phyloP scores from a whole-genome alignment of 352 stramenopile genomes.

The Thalassiosira hispida region DNA sequence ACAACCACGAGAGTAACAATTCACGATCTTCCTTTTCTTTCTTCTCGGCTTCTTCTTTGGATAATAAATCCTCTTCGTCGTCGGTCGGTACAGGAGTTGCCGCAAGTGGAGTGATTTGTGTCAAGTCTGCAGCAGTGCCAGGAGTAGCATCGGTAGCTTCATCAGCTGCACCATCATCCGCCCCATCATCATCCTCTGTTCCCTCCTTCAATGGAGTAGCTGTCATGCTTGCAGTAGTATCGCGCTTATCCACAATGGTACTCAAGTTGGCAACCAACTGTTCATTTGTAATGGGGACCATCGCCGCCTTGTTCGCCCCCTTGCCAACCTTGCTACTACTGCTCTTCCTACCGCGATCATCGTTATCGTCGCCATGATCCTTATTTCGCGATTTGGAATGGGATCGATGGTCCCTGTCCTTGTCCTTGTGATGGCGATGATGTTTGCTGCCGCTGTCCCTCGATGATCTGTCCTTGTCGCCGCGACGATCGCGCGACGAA shows the following conservation, averaged over 20 bases:
- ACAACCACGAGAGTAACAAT: conserved; percentile 49
- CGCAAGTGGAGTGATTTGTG: not conserved
- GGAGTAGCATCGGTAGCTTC: not conserved
- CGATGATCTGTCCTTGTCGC: too few relatives aligned
- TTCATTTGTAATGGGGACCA: conserved; percentile 67
- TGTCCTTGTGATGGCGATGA: too few relatives aligned
- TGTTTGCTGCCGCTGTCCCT: too few relatives aligned
- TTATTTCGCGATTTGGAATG: not conserved
- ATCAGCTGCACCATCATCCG: not conserved
- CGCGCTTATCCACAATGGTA: conserved; percentile 72
- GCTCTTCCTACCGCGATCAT: conserved; percentile 4
- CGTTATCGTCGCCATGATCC: not conserved
- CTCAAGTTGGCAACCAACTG: conserved; percentile 76
- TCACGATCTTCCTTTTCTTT: conserved; percentile 43
- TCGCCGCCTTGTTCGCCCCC: conserved; percentile 36
- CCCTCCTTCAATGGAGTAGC: conserved; percentile 3
- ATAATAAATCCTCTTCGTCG: conserved; percentile 7
- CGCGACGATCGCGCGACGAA: too few relatives aligned
- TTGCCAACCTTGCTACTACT: not conserved
- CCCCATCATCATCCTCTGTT: conserved; percentile 15
- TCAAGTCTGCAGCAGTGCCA: not conserved
- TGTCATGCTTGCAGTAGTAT: conserved; percentile 12
- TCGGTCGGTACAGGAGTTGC: not conserved
- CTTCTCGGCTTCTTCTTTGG: conserved; percentile 20
- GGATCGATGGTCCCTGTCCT: too few relatives aligned